phyloP scores from a whole-genome alignment of 257 asterid species.

The Lycium ferocissimum region DNA sequence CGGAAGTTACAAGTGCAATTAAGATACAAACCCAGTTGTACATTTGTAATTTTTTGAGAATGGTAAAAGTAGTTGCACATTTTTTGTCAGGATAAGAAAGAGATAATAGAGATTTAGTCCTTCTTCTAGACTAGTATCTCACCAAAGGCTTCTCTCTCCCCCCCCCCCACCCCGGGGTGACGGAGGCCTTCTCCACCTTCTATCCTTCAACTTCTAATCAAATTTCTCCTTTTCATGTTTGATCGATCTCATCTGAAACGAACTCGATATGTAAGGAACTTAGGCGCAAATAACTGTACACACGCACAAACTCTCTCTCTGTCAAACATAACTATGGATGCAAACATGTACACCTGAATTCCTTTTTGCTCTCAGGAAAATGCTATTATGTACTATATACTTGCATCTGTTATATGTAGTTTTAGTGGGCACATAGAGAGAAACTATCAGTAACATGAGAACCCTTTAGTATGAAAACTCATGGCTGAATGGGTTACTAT shows the following conservation, averaged over 20 bases:
- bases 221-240: neutral
- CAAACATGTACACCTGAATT: neutral
- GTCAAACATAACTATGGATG: neutral
- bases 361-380: neutral
- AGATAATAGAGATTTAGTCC: neutral
- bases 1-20: neutral
- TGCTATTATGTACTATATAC: neutral
- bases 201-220: constrained; percentile 5
- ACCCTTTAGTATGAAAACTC: neutral
- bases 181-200: neutral
- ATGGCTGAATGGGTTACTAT: neutral
- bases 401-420: neutral
- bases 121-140: neutral
- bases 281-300: too few relatives aligned
- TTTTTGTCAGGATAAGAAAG: neutral
- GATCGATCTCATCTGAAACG: neutral
- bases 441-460: constrained; percentile 6
- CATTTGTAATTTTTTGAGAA: neutral
- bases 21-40: neutral
- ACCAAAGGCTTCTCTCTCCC: neutral
- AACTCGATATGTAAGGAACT: constrained; percentile 2
- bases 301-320: neutral
- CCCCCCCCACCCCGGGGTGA: too few relatives aligned
- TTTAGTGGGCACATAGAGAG: neutral
- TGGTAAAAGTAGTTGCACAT: constrained; percentile 11